A percentile compares a stretch with the other conserved stretches of the same genome.
phyloP scores from a whole-genome alignment of 495 filamentous ascomycete species.

The Lophiostoma macrostomum region DNA sequence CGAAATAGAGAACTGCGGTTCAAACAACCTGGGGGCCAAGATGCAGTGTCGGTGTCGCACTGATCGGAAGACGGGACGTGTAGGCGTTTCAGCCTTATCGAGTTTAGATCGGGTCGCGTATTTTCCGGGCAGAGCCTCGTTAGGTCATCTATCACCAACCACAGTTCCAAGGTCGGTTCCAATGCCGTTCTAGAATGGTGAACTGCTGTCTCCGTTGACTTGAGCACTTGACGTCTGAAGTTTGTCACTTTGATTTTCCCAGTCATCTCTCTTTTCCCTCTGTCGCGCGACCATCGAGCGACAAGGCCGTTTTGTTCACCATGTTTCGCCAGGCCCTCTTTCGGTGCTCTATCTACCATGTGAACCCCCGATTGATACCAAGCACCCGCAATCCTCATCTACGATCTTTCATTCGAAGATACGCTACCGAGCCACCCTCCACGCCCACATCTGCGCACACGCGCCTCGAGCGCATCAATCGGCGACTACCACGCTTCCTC shows the following conservation, averaged over 20 bases:
- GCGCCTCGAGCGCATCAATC: constrained; percentile 53
- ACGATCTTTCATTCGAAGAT: neutral
- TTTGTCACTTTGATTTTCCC: neutral
- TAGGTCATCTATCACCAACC: constrained; percentile 1
- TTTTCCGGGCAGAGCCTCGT: neutral
- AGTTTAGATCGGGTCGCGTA: neutral
- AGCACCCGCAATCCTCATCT: constrained; percentile 1
- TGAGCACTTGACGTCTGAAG: neutral
- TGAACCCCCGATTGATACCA: too few relatives aligned
- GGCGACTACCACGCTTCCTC: constrained; percentile 53
- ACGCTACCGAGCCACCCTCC: constrained; percentile 6
- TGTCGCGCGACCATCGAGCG: too few relatives aligned
- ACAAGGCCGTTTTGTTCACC: too few relatives aligned
- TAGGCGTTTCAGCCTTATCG: neutral
- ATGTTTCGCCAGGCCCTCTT: constrained; percentile 15
- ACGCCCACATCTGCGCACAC: constrained; percentile 2
- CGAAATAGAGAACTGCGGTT: neutral
- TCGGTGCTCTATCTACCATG: constrained; percentile 5
- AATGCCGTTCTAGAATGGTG: neutral
- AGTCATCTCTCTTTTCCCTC: neutral
- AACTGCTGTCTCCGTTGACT: neutral
- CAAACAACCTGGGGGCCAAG: too few relatives aligned
- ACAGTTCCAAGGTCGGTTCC: neutral
- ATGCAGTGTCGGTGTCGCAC: neutral
- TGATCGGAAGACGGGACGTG: constrained; percentile 2